A percentile compares a stretch with the other conserved stretches of the same genome.
Evolutionary conservation across 768 basidiomycete genomes (phyloP).

Genomic region (Lactifluus hygrophoroides): DNA sequence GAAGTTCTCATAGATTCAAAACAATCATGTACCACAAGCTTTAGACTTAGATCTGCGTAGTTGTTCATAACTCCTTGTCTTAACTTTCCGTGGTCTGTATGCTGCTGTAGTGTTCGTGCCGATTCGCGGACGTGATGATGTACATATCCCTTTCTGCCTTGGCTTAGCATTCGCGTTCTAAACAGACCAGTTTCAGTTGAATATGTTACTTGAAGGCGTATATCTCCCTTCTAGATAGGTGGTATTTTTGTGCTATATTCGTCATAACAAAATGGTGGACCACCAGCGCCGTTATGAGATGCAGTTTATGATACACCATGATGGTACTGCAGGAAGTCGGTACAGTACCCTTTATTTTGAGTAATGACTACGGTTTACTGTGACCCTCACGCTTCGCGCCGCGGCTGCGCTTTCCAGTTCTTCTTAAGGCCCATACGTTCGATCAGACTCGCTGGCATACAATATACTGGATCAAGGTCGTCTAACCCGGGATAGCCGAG

Average conservation of each 20-base stretch:
- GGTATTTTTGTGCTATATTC: no score
- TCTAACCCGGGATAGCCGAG: slow-evolving; percentile 78
- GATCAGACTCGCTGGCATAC: slow-evolving; percentile 81
- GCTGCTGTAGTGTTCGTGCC: neutral
- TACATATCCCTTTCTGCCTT: slow-evolving; percentile 8
- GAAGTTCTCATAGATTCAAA: slow-evolving; percentile 48
- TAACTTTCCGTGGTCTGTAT: neutral
- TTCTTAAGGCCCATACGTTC: slow-evolving; percentile 62
- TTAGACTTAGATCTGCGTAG: slow-evolving; percentile 10
- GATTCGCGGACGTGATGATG: neutral
- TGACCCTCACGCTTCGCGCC: slow-evolving; percentile 22
- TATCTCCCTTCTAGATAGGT: no score
- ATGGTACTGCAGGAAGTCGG: no score
- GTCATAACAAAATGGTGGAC: no score
- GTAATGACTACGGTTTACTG: no score
- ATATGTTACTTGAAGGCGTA: no score
- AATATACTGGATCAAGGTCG: slow-evolving; percentile 91
- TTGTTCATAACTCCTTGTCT: neutral
- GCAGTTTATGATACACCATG: no score
- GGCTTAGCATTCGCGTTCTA: neutral
- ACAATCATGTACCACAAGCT: neutral
- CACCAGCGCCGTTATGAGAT: no score
- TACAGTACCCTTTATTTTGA: no score
- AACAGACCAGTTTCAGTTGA: neutral
- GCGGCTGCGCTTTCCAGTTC: slow-evolving; percentile 49